Evolutionary conservation across 2,329 filamentous ascomycete genomes (phyloP).

Genomic region (Xylaria sp.): DNA sequence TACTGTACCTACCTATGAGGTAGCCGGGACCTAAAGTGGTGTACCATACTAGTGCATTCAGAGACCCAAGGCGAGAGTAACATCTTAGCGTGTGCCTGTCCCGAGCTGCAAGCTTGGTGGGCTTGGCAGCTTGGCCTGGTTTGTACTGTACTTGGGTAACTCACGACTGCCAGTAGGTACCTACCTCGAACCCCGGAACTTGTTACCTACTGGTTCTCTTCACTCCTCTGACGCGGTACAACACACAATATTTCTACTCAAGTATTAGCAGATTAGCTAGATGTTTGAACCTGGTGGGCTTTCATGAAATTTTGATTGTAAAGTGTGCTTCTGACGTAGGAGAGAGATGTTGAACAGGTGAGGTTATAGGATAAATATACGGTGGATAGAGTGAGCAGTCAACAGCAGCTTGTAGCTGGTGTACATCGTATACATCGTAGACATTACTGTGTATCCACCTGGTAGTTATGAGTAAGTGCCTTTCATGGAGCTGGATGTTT

Average conservation of each 20-base stretch:
- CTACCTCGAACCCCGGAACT: not conserved
- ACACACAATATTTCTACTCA: conserved; percentile 2
- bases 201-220: not conserved
- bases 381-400: too few relatives aligned
- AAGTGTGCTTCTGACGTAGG: not conserved
- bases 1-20: not conserved
- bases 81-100: conserved; percentile 34
- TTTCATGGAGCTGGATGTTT: too few relatives aligned
- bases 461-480: too few relatives aligned
- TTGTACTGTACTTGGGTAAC: conserved; percentile 3
- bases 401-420: too few relatives aligned
- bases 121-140: conserved; percentile 29
- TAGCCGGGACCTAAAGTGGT: conserved; percentile 15
- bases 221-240: not conserved
- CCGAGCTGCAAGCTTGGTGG: conserved; percentile 33
- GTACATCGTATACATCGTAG: too few relatives aligned
- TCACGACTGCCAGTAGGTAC: not conserved
- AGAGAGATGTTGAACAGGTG: not conserved
- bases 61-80: conserved; percentile 17
- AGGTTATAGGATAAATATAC: not conserved
- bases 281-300: not conserved
- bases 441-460: too few relatives aligned
- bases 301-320: not conserved
- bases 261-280: not conserved
- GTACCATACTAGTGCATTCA: not conserved